Evolutionary conservation across 1,284 basidiomycete species (phyloP).

Genomic region (Porodaedalea pini): DNA sequence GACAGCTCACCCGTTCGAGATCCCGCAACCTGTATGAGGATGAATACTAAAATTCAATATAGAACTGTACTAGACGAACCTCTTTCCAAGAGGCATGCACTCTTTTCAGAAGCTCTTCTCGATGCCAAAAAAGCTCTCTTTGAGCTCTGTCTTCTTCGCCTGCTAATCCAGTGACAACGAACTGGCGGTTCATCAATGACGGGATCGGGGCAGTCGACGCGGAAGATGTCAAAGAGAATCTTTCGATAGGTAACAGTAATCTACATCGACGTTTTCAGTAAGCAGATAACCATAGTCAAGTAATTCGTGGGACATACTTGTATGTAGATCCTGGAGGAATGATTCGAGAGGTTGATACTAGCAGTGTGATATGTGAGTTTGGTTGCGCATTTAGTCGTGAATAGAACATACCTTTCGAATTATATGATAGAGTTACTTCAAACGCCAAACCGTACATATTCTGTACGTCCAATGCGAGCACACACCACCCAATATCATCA

Average conservation of each 20-base stretch:
- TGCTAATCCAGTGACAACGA: constrained; percentile 73
- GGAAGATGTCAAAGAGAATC: constrained; percentile 59
- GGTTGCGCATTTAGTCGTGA: not conserved
- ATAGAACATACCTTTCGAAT: constrained; percentile 49
- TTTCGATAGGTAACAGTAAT: constrained; percentile 75
- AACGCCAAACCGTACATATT: constrained; percentile 90
- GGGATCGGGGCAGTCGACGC: constrained; percentile 70
- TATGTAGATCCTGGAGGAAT: constrained; percentile 21
- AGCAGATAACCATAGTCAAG: not conserved
- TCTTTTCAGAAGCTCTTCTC: constrained; percentile 75
- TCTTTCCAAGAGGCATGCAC: constrained; percentile 80
- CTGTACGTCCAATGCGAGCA: constrained; percentile 82
- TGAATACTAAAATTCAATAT: not conserved
- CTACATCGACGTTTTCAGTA: constrained; percentile 38
- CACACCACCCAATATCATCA: constrained; percentile 68
- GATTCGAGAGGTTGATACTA: constrained; percentile 16
- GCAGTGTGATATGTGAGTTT: constrained; percentile 15
- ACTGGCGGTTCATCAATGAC: constrained; percentile 84
- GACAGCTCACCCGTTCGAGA: constrained; percentile 71
- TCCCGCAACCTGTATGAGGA: constrained; percentile 59
- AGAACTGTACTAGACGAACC: constrained; percentile 39
- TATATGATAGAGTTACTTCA: constrained; percentile 73
- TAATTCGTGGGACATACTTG: constrained; percentile 6
- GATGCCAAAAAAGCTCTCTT: constrained; percentile 89
- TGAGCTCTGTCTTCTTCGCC: constrained; percentile 57